Percentiles rank a stretch among this genome's conserved stretches.
These are phyloP conservation scores for Bacidia rubella DNA, from an alignment of 495 filamentous ascomycete genomes.

Conservation along the genomic window DNA sequence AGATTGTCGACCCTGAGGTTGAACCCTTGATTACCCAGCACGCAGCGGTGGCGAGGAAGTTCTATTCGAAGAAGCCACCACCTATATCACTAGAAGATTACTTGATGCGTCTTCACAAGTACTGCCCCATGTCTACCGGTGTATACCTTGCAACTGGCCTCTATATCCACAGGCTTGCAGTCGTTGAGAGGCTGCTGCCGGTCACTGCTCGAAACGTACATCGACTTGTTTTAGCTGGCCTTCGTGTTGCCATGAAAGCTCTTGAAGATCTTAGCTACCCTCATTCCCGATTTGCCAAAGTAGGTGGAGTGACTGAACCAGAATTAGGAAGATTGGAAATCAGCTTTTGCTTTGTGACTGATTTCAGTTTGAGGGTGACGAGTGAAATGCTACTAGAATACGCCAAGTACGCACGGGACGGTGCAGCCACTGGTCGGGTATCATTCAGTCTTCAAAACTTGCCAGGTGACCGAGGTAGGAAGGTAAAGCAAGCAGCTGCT, in stretches of 20 bases:
- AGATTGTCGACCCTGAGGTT: slow-evolving; percentile 44
- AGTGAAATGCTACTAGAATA: slow-evolving; percentile 44
- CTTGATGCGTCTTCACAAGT: slow-evolving; percentile 70
- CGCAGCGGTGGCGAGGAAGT: slow-evolving; percentile 71
- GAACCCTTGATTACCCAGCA: slow-evolving; percentile 56
- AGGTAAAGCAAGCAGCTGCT: not conserved
- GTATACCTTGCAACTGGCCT: slow-evolving; percentile 85
- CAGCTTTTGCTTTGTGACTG: slow-evolving; percentile 73
- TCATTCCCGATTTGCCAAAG: slow-evolving; percentile 69
- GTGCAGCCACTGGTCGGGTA: not conserved
- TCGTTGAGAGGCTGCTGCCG: slow-evolving; percentile 56
- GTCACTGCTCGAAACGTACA: slow-evolving; percentile 77
- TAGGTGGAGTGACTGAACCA: slow-evolving; percentile 71
- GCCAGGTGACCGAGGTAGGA: not conserved
- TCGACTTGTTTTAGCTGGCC: slow-evolving; percentile 67
- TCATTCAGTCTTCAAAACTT: not conserved
- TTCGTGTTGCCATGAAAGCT: slow-evolving; percentile 84
- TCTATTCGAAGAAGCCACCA: slow-evolving; percentile 78
- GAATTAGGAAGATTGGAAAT: slow-evolving; percentile 79
- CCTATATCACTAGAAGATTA: slow-evolving; percentile 74
- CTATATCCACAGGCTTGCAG: slow-evolving; percentile 74
- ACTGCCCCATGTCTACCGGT: slow-evolving; percentile 89
- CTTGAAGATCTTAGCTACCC: slow-evolving; percentile 79
- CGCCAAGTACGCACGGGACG: slow-evolving; percentile 13
- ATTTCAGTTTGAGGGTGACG: slow-evolving; percentile 67